Evolutionary conservation across 2,329 filamentous ascomycete genomes (phyloP).

Genomic region (Stylonectria norvegica): DNA sequence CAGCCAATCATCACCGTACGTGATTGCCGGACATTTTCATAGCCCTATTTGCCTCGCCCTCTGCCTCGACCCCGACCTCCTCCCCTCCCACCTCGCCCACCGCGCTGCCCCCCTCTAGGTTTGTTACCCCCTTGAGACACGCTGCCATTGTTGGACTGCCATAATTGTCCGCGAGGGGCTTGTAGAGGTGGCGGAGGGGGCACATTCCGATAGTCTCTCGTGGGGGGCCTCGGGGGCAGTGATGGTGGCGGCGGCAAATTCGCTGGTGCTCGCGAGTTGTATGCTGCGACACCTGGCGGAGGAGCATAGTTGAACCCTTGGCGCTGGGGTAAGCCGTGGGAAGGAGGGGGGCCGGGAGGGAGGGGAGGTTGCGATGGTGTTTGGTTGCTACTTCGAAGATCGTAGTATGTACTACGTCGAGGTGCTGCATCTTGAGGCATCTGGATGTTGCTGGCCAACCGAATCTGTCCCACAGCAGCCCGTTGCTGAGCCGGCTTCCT

Average conservation of each 20-base stretch:
- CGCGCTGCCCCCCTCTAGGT: constrained; percentile 20
- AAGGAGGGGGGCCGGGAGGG: constrained; percentile 37
- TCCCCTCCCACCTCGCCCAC: constrained; percentile 21
- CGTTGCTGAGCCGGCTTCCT: constrained; percentile 31
- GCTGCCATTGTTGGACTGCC: constrained; percentile 9
- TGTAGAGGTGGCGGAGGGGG: constrained; percentile 27
- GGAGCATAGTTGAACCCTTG: constrained; percentile 22
- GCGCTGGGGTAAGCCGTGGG: constrained; percentile 23
- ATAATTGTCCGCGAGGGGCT: constrained; percentile 11
- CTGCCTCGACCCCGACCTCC: constrained; percentile 29
- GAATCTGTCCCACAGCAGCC: constrained; percentile 34
- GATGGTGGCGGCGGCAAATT: constrained; percentile 21
- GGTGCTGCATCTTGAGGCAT: constrained; percentile 27
- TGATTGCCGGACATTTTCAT: too few species aligned
- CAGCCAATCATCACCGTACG: too few species aligned
- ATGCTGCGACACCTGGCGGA: constrained; percentile 20
- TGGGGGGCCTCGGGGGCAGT: constrained; percentile 31
- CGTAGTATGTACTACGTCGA: constrained; percentile 12
- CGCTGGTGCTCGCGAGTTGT: constrained; percentile 10
- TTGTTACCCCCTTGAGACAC: constrained; percentile 17
- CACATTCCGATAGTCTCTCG: constrained; percentile 27
- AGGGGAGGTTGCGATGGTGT: constrained; percentile 34
- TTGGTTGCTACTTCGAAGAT: constrained; percentile 15
- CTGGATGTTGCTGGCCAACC: constrained; percentile 40
- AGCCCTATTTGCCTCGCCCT: constrained; percentile 26